phyloP scores from a whole-genome alignment of 352 stramenopile species.

The Blastocystis sp. region DNA sequence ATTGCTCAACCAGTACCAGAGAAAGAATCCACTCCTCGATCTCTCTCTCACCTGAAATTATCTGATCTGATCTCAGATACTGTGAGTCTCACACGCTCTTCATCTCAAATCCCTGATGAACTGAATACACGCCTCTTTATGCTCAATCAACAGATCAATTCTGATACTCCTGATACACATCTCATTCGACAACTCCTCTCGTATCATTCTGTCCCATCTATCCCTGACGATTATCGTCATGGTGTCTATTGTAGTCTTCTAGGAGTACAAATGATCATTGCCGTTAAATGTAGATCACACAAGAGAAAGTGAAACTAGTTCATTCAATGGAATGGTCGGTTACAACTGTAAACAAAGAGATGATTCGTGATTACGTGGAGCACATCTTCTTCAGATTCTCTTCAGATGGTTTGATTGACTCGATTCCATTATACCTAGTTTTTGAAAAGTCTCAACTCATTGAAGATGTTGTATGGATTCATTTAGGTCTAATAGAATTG shows the following conservation, averaged over 20 bases:
- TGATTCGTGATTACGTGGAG: neutral
- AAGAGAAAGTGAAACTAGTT: neutral
- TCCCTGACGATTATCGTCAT: slow-evolving; percentile 1
- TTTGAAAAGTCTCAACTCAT: neutral
- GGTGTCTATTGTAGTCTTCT: neutral
- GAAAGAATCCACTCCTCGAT: neutral
- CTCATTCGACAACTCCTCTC: slow-evolving; percentile 2
- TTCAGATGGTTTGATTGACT: neutral
- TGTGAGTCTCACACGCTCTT: neutral
- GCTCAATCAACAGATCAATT: slow-evolving; percentile 16
- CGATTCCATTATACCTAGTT: neutral
- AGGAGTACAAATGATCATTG: neutral
- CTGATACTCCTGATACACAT: neutral
- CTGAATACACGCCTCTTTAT: slow-evolving; percentile 22
- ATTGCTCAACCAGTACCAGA: neutral
- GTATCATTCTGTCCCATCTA: neutral
- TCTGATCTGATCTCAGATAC: neutral
- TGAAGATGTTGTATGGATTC: neutral
- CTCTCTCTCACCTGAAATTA: neutral
- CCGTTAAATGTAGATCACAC: neutral
- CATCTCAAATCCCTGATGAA: neutral
- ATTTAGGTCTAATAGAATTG: slow-evolving; percentile 7
- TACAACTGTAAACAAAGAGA: neutral
- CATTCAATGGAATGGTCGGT: neutral
- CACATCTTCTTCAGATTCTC: neutral